Evolutionary conservation across 495 filamentous ascomycete genomes (phyloP).

Genomic region (Saxophila tyrrhenica): DNA sequence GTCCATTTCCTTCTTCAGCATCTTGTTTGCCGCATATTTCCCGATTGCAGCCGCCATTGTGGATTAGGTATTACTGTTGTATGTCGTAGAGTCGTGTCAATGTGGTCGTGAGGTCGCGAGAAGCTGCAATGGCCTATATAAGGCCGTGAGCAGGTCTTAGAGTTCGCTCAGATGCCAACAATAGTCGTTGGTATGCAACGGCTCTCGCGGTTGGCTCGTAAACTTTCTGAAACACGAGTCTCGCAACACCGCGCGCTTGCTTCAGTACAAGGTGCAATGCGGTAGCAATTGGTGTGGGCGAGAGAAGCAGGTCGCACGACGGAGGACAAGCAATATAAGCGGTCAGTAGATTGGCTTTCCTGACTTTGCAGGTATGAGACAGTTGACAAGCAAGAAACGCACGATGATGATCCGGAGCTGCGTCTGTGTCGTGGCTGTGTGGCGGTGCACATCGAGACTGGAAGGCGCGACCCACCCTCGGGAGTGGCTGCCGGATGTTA

Average conservation of each 20-base stretch:
- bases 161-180: conserved; percentile 2
- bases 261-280: no score
- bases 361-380: no score
- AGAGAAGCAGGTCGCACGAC: neutral
- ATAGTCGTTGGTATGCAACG: conserved; percentile 12
- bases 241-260: neutral
- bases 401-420: no score
- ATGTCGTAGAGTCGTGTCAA: neutral
- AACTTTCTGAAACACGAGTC: neutral
- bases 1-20: conserved; percentile 27
- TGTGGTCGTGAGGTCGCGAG: neutral
- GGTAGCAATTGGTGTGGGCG: no score
- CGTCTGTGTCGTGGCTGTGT: no score
- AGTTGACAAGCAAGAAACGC: no score
- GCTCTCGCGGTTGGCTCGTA: neutral
- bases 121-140: conserved; percentile 2
- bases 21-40: conserved; percentile 33
- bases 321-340: neutral
- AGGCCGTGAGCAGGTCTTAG: neutral
- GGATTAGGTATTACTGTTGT: neutral
- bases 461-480: no score
- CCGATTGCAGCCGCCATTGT: conserved; percentile 27
- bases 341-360: neutral
- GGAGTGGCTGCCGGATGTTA: no score
- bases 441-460: no score